A percentile compares a stretch with the other conserved stretches of the same genome.
phyloP scores from a whole-genome alignment of 805 yeast genomes.

The Pichia nanzhaoensis region DNA sequence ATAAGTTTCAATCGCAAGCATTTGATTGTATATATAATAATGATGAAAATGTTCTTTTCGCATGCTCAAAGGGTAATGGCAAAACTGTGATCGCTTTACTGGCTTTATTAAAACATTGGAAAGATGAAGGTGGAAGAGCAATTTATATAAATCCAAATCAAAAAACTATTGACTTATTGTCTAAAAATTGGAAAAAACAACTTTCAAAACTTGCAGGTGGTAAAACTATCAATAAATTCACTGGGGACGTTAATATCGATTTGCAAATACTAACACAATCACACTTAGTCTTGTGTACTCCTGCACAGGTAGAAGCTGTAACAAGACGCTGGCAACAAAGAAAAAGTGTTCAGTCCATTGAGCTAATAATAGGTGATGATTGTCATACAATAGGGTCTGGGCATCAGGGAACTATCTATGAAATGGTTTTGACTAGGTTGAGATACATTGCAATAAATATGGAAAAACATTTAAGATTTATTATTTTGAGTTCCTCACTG shows the following conservation, averaged over 20 bases:
- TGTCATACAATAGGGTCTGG: constrained; percentile 60
- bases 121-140: constrained; percentile 58
- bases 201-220: constrained; percentile 49
- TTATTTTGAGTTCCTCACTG: constrained; percentile 65
- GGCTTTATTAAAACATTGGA: constrained; percentile 69
- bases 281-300: constrained; percentile 72
- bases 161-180: constrained; percentile 42
- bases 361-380: constrained; percentile 66
- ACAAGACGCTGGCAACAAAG: constrained; percentile 82
- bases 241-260: constrained; percentile 52
- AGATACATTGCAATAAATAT: constrained; percentile 61
- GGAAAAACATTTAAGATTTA: constrained; percentile 50
- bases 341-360: constrained; percentile 60
- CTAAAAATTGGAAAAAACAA: constrained; percentile 46
- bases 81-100: constrained; percentile 67
- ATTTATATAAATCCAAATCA: constrained; percentile 66
- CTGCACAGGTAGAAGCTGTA: constrained; percentile 64
- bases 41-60: constrained; percentile 51
- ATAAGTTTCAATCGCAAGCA: constrained; percentile 66
- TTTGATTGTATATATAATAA: constrained; percentile 54
- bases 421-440: constrained; percentile 62
- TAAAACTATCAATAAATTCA: constrained; percentile 48
- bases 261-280: constrained; percentile 47
- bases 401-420: constrained; percentile 55
- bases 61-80: constrained; percentile 71